These are phyloP conservation scores for Berkeleyomyces rouxiae DNA, from an alignment of 2,329 filamentous ascomycete species.

Conservation along the genomic window DNA sequence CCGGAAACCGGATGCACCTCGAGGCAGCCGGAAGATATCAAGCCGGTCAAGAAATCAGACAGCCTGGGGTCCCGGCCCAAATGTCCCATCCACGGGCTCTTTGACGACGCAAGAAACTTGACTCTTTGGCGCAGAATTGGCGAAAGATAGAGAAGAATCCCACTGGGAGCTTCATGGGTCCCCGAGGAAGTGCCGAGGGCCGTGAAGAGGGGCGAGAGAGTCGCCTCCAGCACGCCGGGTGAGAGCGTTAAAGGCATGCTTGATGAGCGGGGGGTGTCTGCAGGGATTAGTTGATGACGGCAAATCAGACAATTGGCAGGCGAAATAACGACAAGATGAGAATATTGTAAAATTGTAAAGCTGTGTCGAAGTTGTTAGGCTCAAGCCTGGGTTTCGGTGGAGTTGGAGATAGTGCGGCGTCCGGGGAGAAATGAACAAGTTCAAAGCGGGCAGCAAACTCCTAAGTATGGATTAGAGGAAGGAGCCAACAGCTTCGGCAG, in stretches of 20 bases:
- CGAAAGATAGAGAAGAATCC: conserved; percentile 42
- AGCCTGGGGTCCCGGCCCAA: conserved; percentile 54
- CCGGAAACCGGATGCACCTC: conserved; percentile 71
- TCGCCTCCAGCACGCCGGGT: conserved; percentile 29
- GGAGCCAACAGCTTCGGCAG: background rate
- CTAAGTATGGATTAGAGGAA: too few relatives aligned
- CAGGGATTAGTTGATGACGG: background rate
- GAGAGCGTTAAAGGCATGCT: conserved; percentile 14
- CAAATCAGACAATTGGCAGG: background rate
- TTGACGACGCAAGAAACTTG: conserved; percentile 40
- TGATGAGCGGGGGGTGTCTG: background rate
- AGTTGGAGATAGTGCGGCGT: too few relatives aligned
- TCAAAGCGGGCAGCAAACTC: too few relatives aligned
- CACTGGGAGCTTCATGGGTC: conserved; percentile 38
- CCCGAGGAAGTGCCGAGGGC: conserved; percentile 42
- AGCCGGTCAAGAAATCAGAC: conserved; percentile 48
- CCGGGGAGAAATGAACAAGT: too few relatives aligned
- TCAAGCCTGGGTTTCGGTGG: too few relatives aligned
- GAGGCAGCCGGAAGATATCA: conserved; percentile 41
- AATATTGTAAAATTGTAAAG: too few relatives aligned
- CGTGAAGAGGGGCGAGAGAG: conserved; percentile 38
- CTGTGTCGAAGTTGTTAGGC: too few relatives aligned
- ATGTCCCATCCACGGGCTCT: conserved; percentile 21
- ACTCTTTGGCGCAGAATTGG: conserved; percentile 51
- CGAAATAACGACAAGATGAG: too few relatives aligned